These are phyloP conservation scores for Wickerhamiella azyma DNA, from an alignment of 805 yeast genomes.

Conservation along the genomic window DNA sequence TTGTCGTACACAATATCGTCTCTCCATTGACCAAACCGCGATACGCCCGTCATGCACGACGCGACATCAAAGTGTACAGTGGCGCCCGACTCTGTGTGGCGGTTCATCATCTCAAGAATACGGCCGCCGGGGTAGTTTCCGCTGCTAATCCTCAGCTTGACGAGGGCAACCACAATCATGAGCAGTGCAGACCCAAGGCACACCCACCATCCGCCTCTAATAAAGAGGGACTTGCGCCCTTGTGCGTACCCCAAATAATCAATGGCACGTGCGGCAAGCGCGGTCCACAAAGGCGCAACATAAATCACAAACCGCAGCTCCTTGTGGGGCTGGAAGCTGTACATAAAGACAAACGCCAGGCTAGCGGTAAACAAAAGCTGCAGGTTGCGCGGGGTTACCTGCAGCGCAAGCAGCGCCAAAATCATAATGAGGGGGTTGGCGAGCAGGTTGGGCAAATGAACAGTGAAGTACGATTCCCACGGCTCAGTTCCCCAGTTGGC, in stretches of 20 bases:
- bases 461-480: constrained; percentile 47
- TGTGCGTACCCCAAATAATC: constrained; percentile 9
- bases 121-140: constrained; percentile 83
- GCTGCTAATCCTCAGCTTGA: constrained; percentile 50
- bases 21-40: constrained; percentile 51
- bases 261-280: constrained; percentile 38
- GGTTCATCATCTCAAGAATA: constrained; percentile 46
- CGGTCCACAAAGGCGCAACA: constrained; percentile 51
- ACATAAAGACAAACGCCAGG: constrained; percentile 38
- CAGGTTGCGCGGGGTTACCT: constrained; percentile 19
- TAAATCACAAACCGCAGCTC: constrained; percentile 88
- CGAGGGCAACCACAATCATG: constrained; percentile 29
- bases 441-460: constrained; percentile 33
- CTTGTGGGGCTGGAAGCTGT: constrained; percentile 81
- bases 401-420: constrained; percentile 27
- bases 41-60: constrained; percentile 78
- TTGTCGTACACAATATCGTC: constrained; percentile 48
- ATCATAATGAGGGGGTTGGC: constrained; percentile 30
- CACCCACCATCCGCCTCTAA: neutral
- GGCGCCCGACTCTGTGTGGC: constrained; percentile 15
- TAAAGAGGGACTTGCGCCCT: constrained; percentile 9
- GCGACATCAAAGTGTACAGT: constrained; percentile 64
- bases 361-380: constrained; percentile 40
- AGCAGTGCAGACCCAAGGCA: neutral
- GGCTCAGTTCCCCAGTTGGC: constrained; percentile 81